A percentile compares a stretch with the other conserved stretches of the same genome.
These are phyloP conservation scores for Mallotus japonicus DNA, from an alignment of 441 rosid species.

Conservation along the genomic window DNA sequence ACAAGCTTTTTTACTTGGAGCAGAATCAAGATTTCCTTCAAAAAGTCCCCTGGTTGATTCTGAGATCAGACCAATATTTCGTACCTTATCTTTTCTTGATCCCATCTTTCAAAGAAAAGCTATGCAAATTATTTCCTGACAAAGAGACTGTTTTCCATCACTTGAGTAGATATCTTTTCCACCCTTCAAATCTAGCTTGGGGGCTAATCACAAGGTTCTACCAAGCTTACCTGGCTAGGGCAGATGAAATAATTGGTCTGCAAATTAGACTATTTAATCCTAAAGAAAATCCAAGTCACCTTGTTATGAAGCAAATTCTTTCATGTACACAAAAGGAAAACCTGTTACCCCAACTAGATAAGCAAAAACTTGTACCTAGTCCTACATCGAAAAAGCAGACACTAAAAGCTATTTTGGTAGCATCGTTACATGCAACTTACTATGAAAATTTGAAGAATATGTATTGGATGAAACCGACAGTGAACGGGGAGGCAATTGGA, in stretches of 20 bases:
- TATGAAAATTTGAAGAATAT: slow-evolving; percentile 24
- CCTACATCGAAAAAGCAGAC: slow-evolving; percentile 23
- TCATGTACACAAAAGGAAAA: slow-evolving; percentile 41
- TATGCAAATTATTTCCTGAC: slow-evolving; percentile 54
- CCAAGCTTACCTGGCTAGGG: slow-evolving; percentile 52
- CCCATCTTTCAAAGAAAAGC: slow-evolving; percentile 43
- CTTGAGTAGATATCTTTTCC: slow-evolving; percentile 63
- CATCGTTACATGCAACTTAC: slow-evolving; percentile 24
- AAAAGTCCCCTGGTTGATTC: slow-evolving; percentile 56
- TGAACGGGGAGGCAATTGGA: slow-evolving; percentile 26
- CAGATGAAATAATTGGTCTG: slow-evolving; percentile 61
- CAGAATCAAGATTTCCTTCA: slow-evolving; percentile 44
- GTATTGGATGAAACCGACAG: slow-evolving; percentile 26
- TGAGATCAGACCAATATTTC: slow-evolving; percentile 59
- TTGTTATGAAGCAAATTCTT: slow-evolving; percentile 49
- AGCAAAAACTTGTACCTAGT: slow-evolving; percentile 14
- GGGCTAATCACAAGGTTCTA: slow-evolving; percentile 64
- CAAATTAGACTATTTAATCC: slow-evolving; percentile 56
- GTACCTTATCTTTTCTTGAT: slow-evolving; percentile 59
- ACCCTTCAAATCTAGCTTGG: slow-evolving; percentile 73
- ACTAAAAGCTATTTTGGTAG: slow-evolving; percentile 22
- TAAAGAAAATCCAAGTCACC: slow-evolving; percentile 39
- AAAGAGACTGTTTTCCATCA: slow-evolving; percentile 61
- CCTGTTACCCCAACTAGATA: slow-evolving; percentile 40
- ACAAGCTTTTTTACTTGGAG: slow-evolving; percentile 61